A percentile compares a stretch with the other conserved stretches of the same genome.
phyloP scores from a whole-genome alignment of 805 yeast species.

The Kregervanrija fluxuum region DNA sequence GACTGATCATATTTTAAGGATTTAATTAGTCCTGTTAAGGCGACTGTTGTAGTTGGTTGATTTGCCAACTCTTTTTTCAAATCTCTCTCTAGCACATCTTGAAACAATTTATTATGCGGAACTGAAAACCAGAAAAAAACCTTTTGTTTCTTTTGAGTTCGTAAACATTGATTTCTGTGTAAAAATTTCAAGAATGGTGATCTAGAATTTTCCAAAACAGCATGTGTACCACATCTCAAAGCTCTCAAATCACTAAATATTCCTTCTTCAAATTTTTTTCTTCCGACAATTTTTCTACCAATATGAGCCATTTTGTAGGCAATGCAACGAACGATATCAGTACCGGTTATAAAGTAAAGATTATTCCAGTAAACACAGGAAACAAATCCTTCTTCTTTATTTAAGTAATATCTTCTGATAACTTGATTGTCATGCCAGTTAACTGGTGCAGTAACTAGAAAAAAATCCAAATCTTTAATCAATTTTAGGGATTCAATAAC shows the following conservation, averaged over 20 bases:
- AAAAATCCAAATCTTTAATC: constrained; percentile 79
- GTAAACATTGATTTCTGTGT: constrained; percentile 76
- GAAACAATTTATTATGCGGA: constrained; percentile 85
- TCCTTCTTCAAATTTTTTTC: constrained; percentile 96
- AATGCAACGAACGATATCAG: constrained; percentile 90
- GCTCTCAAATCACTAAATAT: constrained; percentile 85
- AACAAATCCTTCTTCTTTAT: constrained; percentile 87
- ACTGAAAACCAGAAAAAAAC: constrained; percentile 96
- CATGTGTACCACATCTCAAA: constrained; percentile 80
- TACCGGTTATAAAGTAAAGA: constrained; percentile 85
- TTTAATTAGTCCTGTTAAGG: constrained; percentile 71
- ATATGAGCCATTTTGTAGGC: constrained; percentile 83
- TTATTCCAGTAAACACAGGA: constrained; percentile 90
- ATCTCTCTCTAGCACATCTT: constrained; percentile 91
- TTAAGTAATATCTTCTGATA: constrained; percentile 75
- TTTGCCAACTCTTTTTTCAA: constrained; percentile 62
- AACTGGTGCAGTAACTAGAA: constrained; percentile 89
- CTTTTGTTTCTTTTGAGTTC: constrained; percentile 95
- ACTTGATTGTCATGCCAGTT: constrained; percentile 88
- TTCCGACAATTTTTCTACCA: constrained; percentile 76
- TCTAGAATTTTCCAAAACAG: constrained; percentile 80
- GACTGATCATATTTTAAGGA: constrained; percentile 62
- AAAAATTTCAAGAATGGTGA: constrained; percentile 78
- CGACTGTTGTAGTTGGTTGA: constrained; percentile 64
- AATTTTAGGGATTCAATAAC: constrained; percentile 42